Conservation (phyloP, 208 protist species). For the Angomonas deanei region DNA sequence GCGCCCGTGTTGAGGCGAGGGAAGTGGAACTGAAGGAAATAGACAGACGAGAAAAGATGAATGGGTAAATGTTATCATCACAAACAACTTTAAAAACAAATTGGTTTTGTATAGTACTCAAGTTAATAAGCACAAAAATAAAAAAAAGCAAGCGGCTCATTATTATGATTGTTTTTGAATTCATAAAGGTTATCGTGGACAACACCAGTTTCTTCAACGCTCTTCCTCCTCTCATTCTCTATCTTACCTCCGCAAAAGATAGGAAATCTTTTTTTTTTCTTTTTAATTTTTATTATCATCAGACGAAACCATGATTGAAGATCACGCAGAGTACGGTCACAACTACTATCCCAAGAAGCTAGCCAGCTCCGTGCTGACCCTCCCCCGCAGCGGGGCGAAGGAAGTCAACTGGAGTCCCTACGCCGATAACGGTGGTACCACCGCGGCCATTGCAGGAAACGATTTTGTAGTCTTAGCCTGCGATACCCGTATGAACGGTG, state of each 20-base stretch:
- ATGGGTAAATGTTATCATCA: background rate
- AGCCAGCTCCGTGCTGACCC: conserved; percentile 48
- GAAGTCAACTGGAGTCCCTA: conserved; percentile 89
- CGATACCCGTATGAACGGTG: conserved; percentile 96
- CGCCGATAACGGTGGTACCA: conserved; percentile 94
- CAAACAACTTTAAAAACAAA: background rate
- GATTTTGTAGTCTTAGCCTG: conserved; percentile 96
- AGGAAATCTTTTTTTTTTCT: conserved; percentile 3
- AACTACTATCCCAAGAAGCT: conserved; percentile 71
- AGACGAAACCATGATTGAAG: conserved; percentile 64
- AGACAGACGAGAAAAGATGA: background rate
- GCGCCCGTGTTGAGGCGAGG: conserved; percentile 54
- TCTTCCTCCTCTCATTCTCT: background rate
- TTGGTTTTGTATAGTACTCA: background rate
- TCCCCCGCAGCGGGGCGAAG: conserved; percentile 68
- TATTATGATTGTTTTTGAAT: too few species aligned
- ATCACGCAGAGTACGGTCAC: conserved; percentile 69
- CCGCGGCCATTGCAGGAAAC: conserved; percentile 93
- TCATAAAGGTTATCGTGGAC: too few species aligned
- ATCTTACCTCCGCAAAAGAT: background rate
- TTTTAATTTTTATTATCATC: background rate
- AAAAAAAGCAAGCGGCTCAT: too few species aligned
- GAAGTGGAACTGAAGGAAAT: conserved; percentile 38
- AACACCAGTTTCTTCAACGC: too few species aligned
- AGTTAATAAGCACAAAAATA: background rate